A percentile compares a stretch with the other conserved stretches of the same genome.
Evolutionary conservation across 2,329 filamentous ascomycete genomes (phyloP).

Genomic region (Fusarium tjaetaba): DNA sequence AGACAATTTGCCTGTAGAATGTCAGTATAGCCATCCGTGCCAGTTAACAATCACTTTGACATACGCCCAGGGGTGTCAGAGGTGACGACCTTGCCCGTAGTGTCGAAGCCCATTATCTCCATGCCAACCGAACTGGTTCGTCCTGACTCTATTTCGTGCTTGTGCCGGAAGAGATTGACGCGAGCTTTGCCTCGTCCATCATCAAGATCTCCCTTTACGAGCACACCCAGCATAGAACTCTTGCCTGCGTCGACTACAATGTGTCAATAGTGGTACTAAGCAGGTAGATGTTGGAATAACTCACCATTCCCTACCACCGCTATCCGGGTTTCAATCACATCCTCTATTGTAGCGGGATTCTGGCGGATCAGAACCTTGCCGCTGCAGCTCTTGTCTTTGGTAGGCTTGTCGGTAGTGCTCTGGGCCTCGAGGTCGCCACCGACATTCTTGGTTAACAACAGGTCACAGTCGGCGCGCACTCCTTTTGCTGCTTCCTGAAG

Average conservation of each 20-base stretch:
- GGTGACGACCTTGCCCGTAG: conserved; percentile 81
- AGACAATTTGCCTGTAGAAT: conserved; percentile 69
- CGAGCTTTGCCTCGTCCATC: conserved; percentile 93
- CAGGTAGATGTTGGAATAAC: conserved; percentile 23
- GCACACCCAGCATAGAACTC: conserved; percentile 92
- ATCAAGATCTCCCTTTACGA: conserved; percentile 95
- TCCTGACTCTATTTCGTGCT: conserved; percentile 96
- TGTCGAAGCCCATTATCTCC: conserved; percentile 99
- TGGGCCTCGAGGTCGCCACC: conserved; percentile 79
- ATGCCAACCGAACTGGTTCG: conserved; percentile 96
- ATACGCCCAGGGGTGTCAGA: conserved; percentile 85
- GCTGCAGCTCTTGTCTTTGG: conserved; percentile 77
- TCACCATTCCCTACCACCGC: conserved; percentile 93
- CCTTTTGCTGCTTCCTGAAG: conserved; percentile 72
- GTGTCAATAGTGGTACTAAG: conserved; percentile 20
- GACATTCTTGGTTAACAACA: conserved; percentile 91
- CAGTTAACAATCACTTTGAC: conserved; percentile 25
- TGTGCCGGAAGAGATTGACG: conserved; percentile 96
- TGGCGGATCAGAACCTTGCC: conserved; percentile 90
- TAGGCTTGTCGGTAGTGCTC: conserved; percentile 59
- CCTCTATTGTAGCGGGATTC: conserved; percentile 77
- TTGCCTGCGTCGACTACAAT: conserved; percentile 90
- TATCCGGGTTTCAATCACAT: conserved; percentile 94
- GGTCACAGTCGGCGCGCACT: conserved; percentile 77
- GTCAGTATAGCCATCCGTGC: conserved; percentile 18